Base-by-base conservation (phyloP, 768 basidiomycete genomes). In the Lentinula lateritia region DNA sequence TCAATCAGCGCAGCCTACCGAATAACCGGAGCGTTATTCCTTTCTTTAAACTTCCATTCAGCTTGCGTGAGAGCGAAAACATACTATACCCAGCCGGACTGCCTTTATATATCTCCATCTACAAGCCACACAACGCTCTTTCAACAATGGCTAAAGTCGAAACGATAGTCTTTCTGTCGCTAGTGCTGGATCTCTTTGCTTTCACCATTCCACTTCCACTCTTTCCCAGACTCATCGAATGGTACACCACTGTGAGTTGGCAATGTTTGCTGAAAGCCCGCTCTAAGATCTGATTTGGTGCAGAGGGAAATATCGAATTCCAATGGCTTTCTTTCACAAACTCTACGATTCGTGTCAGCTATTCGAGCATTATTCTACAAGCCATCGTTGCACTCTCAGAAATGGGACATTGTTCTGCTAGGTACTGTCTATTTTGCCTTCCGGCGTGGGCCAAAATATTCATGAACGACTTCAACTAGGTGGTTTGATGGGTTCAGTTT, bases 211-310 rank as follows among this genome's bases (percentile, higher is more conserved):
- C 94, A 9, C 80, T 98, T n/a, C 96, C 96, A 20, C 83, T 98
- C 35, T 98, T 98, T 73, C 96, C 96, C n/a, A 86, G 95, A n/a
- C 79, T 98, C 54, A 95, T 97, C 46, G 89, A 95, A 75, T 94
- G 90, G 90, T 95, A 94, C 70, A 88, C 87, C 1, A 73, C 85
- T 70, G 91, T 89, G 65, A 67, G 83, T 72, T 63, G 64, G 5
- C 20, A 23, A 36, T 54, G 36, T 55, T 32, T 45, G 34, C 16
- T 45, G 43, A 13, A 42, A 18, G 59, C 58, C 45, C 39, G n/a
- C 8, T 61, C 36, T 58, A 23, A 23, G 41, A 38, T 34, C 57
- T 59, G 61, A 53, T 10, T n/a, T 41, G 53, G 23, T 50, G 35
- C 68, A 93, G 84, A 82, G 88, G 65, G 94, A 97, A 75, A 77